Evolutionary conservation across 768 basidiomycete species (phyloP).

Genomic region (Xanthoconium stramineum): DNA sequence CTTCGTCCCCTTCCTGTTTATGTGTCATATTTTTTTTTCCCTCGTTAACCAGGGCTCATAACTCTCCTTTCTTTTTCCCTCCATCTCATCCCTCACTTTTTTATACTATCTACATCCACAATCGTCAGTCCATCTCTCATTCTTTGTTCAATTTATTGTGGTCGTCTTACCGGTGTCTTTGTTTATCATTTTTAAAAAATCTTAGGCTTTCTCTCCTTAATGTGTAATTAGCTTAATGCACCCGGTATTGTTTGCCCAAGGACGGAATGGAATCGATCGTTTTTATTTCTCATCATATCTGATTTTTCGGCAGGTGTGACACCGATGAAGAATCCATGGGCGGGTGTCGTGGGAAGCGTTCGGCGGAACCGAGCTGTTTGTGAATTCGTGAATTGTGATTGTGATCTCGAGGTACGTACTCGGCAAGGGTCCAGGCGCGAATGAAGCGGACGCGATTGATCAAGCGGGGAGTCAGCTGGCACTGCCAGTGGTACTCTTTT

Average conservation of each 20-base stretch:
- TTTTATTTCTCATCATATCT: too few species aligned
- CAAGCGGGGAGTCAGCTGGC: too few species aligned
- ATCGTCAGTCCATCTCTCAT: background rate
- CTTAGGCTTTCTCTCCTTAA: conserved; percentile 15
- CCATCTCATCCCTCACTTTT: background rate
- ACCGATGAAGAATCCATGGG: too few species aligned
- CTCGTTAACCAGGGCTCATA: background rate
- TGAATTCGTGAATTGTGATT: background rate
- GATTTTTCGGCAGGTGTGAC: background rate
- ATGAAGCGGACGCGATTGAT: too few species aligned
- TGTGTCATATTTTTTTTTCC: conserved; percentile 7
- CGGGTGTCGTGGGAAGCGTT: too few species aligned
- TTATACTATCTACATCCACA: background rate
- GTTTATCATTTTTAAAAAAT: background rate
- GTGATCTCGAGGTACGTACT: background rate
- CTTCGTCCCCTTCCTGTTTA: conserved; percentile 5
- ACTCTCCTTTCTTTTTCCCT: background rate
- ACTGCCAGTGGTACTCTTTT: too few species aligned
- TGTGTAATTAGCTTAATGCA: conserved; percentile 30
- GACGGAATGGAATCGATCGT: background rate
- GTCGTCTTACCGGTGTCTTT: background rate
- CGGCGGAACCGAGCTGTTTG: background rate
- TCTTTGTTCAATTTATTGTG: background rate
- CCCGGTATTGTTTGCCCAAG: conserved; percentile 1
- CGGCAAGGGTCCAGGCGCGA: too few species aligned